Evolutionary conservation across 73 alveolate species (phyloP).

Genomic region (Urostyla sp.): DNA sequence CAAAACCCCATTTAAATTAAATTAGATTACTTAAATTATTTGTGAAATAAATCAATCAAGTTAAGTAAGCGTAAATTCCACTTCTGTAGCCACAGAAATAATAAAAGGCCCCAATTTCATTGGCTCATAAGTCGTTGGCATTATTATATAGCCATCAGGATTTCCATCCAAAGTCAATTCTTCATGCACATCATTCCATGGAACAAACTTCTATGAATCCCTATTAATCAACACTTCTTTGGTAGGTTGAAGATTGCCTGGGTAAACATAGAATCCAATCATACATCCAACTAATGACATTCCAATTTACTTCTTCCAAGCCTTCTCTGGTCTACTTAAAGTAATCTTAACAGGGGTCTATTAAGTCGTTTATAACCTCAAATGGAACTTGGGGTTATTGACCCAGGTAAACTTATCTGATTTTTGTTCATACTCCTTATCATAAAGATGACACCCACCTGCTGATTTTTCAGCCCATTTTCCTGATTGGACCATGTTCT

Average conservation of each 20-base stretch:
- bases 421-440: constrained; percentile 79
- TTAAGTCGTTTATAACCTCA: constrained; percentile 66
- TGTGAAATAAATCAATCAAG: constrained; percentile 33
- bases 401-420: constrained; percentile 81
- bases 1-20: constrained; percentile 21
- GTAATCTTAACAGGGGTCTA: constrained; percentile 79
- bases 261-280: constrained; percentile 89
- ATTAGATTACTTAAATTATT: not conserved
- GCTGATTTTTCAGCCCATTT: constrained; percentile 85
- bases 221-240: constrained; percentile 29
- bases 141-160: constrained; percentile 93
- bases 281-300: constrained; percentile 90
- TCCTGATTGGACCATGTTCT: constrained; percentile 82
- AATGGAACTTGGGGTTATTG: constrained; percentile 84
- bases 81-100: constrained; percentile 81
- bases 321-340: constrained; percentile 85
- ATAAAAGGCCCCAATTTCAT: constrained; percentile 91
- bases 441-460: constrained; percentile 93
- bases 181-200: constrained; percentile 90
- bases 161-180: constrained; percentile 80
- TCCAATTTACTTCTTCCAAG: constrained; percentile 87
- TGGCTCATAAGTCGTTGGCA: constrained; percentile 97
- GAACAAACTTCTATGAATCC: constrained; percentile 82
- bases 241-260: constrained; percentile 72
- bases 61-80: constrained; percentile 75